Conservation (phyloP, 768 basidiomycete genomes). For the Boletus patriciae region DNA sequence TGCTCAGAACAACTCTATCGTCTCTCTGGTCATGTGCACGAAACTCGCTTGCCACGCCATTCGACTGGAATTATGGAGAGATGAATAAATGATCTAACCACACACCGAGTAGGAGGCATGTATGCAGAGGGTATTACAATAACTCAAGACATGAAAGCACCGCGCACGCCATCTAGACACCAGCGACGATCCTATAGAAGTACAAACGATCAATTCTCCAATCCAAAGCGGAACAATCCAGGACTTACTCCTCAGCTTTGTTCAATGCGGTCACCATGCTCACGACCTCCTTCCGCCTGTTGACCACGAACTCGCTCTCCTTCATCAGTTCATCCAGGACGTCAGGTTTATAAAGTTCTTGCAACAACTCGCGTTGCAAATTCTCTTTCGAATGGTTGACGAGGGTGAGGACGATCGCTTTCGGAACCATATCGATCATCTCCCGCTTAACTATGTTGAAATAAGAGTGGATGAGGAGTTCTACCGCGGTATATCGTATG, state of each 20-base stretch:
- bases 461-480: constrained; percentile 94
- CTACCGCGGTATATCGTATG: constrained; percentile 39
- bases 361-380: constrained; percentile 88
- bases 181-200: constrained; percentile 56
- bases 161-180: constrained; percentile 42
- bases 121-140: constrained; percentile 32
- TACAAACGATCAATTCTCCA: constrained; percentile 11
- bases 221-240: not conserved
- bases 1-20: not conserved
- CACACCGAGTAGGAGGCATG: constrained; percentile 21
- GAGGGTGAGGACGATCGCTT: constrained; percentile 88
- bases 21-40: not conserved
- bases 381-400: constrained; percentile 94
- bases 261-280: constrained; percentile 92
- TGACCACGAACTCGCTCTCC: constrained; percentile 88
- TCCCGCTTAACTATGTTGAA: constrained; percentile 99
- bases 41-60: too few species aligned
- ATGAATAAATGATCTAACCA: constrained; percentile 20
- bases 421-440: constrained; percentile 99
- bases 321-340: constrained; percentile 94
- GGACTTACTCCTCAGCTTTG: constrained; percentile 96
- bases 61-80: not conserved
- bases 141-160: constrained; percentile 17
- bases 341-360: constrained; percentile 96
- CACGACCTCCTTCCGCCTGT: constrained; percentile 89